These are phyloP conservation scores for Bifiguratus adelaidae DNA, from an alignment of 192 early-diverging fungal species.

Conservation along the genomic window DNA sequence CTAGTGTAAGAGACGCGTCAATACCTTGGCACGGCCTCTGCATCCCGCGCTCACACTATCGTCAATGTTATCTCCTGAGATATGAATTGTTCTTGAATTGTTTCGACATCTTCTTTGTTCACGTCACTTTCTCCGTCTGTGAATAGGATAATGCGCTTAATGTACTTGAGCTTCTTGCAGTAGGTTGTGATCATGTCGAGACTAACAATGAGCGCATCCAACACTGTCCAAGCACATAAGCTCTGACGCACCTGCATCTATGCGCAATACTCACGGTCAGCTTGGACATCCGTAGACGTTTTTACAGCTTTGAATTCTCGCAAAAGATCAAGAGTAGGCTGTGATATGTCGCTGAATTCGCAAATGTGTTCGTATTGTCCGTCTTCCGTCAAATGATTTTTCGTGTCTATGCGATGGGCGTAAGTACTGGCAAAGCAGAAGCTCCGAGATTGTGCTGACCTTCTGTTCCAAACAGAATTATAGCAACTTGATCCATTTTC, in stretches of 20 bases:
- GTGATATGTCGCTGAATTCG: constrained; percentile 11
- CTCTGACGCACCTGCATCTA: not conserved
- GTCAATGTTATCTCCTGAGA: constrained; percentile 20
- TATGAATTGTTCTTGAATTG: constrained; percentile 14
- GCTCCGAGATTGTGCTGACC: constrained; percentile 17
- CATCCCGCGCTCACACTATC: constrained; percentile 35
- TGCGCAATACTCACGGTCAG: constrained; percentile 33
- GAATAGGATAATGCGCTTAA: constrained; percentile 54
- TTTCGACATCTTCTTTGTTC: constrained; percentile 27
- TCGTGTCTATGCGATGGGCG: constrained; percentile 25
- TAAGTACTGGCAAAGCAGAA: not conserved
- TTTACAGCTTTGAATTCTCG: constrained; percentile 27
- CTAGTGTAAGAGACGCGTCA: constrained; percentile 13
- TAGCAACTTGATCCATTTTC: constrained; percentile 52
- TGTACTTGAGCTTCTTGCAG: constrained; percentile 50
- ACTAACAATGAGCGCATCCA: constrained; percentile 54
- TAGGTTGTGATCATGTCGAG: constrained; percentile 36
- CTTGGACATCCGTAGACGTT: constrained; percentile 24
- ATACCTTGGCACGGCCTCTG: not conserved
- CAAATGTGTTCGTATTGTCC: constrained; percentile 27
- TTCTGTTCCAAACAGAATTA: constrained; percentile 45
- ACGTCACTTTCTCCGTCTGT: constrained; percentile 45
- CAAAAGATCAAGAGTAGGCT: constrained; percentile 36
- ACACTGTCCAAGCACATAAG: constrained; percentile 24
- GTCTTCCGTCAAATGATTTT: constrained; percentile 34